phyloP scores from a whole-genome alignment of 1,284 basidiomycete genomes.

The Tetrapyrgos nigripes region DNA sequence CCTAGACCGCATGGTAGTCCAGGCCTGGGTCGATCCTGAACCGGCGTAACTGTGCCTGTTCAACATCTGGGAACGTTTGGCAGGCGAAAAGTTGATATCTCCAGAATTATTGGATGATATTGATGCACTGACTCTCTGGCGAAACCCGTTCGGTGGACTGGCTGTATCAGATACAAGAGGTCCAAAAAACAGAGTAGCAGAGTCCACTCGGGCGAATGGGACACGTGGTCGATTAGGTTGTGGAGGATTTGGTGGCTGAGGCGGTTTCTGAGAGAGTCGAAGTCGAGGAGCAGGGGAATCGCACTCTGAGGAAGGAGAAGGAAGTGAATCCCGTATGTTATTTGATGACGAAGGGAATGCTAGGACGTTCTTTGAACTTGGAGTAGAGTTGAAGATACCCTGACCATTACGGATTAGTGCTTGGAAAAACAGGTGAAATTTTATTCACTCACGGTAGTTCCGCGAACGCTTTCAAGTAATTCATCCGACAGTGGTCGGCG shows the following conservation, averaged over 20 bases:
- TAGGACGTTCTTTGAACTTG: constrained; percentile 26
- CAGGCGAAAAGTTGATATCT: constrained; percentile 15
- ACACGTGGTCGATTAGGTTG: constrained; percentile 20
- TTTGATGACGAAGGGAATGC: constrained; percentile 38
- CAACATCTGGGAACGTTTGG: constrained; percentile 35
- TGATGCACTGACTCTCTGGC: constrained; percentile 33
- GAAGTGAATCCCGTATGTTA: constrained; percentile 39
- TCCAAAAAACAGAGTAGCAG: constrained; percentile 77
- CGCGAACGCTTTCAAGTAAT: constrained; percentile 55
- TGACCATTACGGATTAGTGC: background rate
- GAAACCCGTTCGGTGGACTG: constrained; percentile 18
- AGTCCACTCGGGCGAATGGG: constrained; percentile 45
- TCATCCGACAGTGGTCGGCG: constrained; percentile 73
- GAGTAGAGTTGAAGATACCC: constrained; percentile 22
- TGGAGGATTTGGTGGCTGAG: constrained; percentile 28
- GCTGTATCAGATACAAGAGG: constrained; percentile 34
- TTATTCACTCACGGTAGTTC: constrained; percentile 43
- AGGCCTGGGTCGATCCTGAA: constrained; percentile 37
- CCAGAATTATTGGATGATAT: constrained; percentile 27
- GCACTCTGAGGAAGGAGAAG: constrained; percentile 40
- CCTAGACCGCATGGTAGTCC: constrained; percentile 51
- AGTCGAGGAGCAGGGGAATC: constrained; percentile 54
- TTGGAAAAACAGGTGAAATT: constrained; percentile 1
- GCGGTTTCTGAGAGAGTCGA: constrained; percentile 41
- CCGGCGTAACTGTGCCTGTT: constrained; percentile 72